These are phyloP conservation scores for Corylus heterophylla DNA, from an alignment of 306 rosid species.

Conservation along the genomic window DNA sequence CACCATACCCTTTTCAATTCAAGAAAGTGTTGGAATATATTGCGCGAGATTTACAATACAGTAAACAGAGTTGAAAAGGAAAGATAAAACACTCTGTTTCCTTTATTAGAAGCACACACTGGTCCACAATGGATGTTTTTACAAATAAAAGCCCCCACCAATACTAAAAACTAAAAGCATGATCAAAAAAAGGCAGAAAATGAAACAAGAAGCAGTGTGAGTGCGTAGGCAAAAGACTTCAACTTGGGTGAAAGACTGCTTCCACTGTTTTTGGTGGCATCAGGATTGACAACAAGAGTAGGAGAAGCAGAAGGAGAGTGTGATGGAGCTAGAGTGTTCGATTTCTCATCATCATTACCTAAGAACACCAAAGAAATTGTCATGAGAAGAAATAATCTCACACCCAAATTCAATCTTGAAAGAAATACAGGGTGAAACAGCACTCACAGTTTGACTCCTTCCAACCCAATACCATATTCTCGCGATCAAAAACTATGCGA, in stretches of 20 bases:
- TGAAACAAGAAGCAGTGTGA: constrained; percentile 33
- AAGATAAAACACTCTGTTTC: too few relatives aligned
- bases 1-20: too few relatives aligned
- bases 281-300: too few relatives aligned
- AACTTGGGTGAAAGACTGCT: constrained; percentile 34
- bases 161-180: constrained; percentile 14
- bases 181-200: constrained; percentile 47
- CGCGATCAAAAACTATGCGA: constrained; percentile 71
- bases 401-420: constrained; percentile 1
- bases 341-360: constrained; percentile 54
- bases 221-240: constrained; percentile 32
- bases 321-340: constrained; percentile 40
- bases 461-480: constrained; percentile 76
- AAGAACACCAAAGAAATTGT: constrained; percentile 16
- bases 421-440: background rate
- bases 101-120: too few relatives aligned
- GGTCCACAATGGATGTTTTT: too few relatives aligned
- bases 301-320: constrained; percentile 28
- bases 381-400: background rate
- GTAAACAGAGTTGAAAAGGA: too few relatives aligned
- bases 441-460: constrained; percentile 69
- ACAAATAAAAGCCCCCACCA: background rate
- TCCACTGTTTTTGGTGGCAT: background rate
- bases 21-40: too few relatives aligned
- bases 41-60: too few relatives aligned